phyloP scores from a whole-genome alignment of 768 basidiomycete species.

The Epithele typhae region DNA sequence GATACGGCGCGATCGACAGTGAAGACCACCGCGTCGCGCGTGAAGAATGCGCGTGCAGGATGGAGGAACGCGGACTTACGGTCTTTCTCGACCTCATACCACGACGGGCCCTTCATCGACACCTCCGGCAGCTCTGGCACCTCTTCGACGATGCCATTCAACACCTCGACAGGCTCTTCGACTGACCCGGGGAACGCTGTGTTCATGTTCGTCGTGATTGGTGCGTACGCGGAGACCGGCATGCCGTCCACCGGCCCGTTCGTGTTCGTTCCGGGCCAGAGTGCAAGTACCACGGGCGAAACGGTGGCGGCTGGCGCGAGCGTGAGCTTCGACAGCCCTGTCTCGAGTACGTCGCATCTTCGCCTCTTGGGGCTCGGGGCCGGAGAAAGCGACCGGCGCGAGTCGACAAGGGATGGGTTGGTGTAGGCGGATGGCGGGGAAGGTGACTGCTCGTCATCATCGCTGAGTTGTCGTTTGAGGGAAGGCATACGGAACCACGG shows the following conservation, averaged over 20 bases:
- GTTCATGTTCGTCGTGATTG: background rate
- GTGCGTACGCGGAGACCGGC: slow-evolving; percentile 1
- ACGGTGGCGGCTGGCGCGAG: slow-evolving; percentile 11
- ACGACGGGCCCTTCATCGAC: slow-evolving; percentile 59
- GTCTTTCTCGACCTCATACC: slow-evolving; percentile 69
- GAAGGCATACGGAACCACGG: slow-evolving; percentile 40
- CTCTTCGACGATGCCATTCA: slow-evolving; percentile 19
- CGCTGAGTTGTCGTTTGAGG: slow-evolving; percentile 35
- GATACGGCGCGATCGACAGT: too few species aligned
- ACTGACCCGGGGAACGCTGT: slow-evolving; percentile 32
- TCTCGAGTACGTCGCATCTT: slow-evolving; percentile 47
- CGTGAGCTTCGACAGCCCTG: slow-evolving; percentile 51
- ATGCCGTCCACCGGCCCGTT: background rate
- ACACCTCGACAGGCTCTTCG: too few species aligned
- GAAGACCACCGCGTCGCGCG: too few species aligned
- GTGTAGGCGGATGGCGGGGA: slow-evolving; percentile 10
- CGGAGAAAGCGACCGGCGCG: slow-evolving; percentile 13
- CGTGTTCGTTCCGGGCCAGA: slow-evolving; percentile 6
- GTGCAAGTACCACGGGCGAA: background rate
- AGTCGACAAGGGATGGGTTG: slow-evolving; percentile 1
- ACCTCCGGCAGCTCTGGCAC: slow-evolving; percentile 41
- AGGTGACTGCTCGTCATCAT: slow-evolving; percentile 15
- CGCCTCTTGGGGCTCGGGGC: slow-evolving; percentile 38
- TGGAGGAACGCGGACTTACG: slow-evolving; percentile 40
- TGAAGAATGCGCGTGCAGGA: background rate